These are phyloP conservation scores for Rostrohypoxylon terebratum DNA, from an alignment of 495 filamentous ascomycete genomes.

Conservation along the genomic window DNA sequence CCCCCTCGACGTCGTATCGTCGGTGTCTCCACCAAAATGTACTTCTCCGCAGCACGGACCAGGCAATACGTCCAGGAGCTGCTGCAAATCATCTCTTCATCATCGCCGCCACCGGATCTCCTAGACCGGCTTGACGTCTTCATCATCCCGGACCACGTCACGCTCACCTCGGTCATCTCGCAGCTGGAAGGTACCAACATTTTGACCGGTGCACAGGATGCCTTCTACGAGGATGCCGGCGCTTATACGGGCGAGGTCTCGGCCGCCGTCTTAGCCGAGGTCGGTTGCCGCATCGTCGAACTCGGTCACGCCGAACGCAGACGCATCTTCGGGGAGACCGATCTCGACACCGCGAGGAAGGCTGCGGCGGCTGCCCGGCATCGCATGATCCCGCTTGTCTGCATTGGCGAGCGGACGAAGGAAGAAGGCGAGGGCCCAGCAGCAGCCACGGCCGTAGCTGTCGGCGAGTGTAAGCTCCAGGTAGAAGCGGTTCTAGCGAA, in stretches of 20 bases:
- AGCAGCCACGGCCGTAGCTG: constrained; percentile 64
- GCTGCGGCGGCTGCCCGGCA: constrained; percentile 72
- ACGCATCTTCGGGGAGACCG: constrained; percentile 76
- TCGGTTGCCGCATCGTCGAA: constrained; percentile 78
- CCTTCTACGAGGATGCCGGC: constrained; percentile 71
- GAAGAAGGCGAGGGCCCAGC: constrained; percentile 53
- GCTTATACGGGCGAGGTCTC: constrained; percentile 84
- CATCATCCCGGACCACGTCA: constrained; percentile 80
- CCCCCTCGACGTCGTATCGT: constrained; percentile 73
- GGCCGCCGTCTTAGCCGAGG: constrained; percentile 69
- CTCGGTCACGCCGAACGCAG: constrained; percentile 83
- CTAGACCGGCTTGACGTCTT: constrained; percentile 64
- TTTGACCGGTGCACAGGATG: constrained; percentile 80
- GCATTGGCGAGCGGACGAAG: constrained; percentile 74
- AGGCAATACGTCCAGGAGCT: constrained; percentile 70
- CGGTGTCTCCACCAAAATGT: constrained; percentile 86
- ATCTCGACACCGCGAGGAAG: constrained; percentile 71
- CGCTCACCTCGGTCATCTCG: constrained; percentile 66
- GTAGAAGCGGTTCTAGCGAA: constrained; percentile 69
- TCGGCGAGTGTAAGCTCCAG: constrained; percentile 72
- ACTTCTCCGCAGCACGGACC: constrained; percentile 77
- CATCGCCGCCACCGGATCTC: constrained; percentile 50
- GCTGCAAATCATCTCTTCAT: constrained; percentile 56
- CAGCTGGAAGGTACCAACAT: constrained; percentile 65
- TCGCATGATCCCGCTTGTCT: constrained; percentile 81